Percentiles rank a stretch among this genome's conserved stretches.
Evolutionary conservation across 1,139 yeast genomes (phyloP).

Genomic region (Geotrichum australiense): DNA sequence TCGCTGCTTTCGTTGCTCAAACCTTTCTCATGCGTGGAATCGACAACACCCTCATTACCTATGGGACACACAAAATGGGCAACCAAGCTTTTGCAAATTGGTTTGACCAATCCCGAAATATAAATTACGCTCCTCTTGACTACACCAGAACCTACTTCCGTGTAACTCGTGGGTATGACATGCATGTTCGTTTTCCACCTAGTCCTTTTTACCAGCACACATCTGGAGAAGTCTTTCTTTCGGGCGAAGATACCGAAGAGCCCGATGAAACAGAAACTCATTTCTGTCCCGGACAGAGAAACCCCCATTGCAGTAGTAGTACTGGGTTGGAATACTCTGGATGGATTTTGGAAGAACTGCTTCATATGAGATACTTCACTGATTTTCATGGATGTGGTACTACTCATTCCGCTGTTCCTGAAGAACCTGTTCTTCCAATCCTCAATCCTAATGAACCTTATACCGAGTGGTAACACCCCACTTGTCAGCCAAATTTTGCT

Average conservation of each 20-base stretch:
- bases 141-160: slow-evolving; percentile 17
- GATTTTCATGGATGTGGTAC: slow-evolving; percentile 18
- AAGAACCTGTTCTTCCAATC: slow-evolving; percentile 9
- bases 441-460: slow-evolving; percentile 15
- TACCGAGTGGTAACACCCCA: no score
- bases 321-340: slow-evolving; percentile 1
- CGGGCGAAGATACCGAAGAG: slow-evolving; percentile 8
- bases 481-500: no score
- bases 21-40: slow-evolving; percentile 49
- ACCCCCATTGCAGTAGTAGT: slow-evolving; percentile 12
- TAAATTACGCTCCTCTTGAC: background rate
- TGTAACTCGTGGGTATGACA: slow-evolving; percentile 20
- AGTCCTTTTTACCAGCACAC: slow-evolving; percentile 17
- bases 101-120: slow-evolving; percentile 43
- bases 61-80: slow-evolving; percentile 59
- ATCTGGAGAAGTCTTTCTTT: slow-evolving; percentile 19
- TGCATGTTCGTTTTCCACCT: slow-evolving; percentile 17
- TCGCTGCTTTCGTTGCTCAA: slow-evolving; percentile 53
- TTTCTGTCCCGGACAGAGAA: slow-evolving; percentile 16
- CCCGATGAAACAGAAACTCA: slow-evolving; percentile 12
- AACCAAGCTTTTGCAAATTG: slow-evolving; percentile 45
- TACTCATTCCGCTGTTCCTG: slow-evolving; percentile 13
- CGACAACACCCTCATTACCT: slow-evolving; percentile 48
- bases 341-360: slow-evolving; percentile 9
- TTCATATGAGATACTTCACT: slow-evolving; percentile 17